Evolutionary conservation across 2,329 filamentous ascomycete genomes (phyloP).

Genomic region (Nothophoma quercina): DNA sequence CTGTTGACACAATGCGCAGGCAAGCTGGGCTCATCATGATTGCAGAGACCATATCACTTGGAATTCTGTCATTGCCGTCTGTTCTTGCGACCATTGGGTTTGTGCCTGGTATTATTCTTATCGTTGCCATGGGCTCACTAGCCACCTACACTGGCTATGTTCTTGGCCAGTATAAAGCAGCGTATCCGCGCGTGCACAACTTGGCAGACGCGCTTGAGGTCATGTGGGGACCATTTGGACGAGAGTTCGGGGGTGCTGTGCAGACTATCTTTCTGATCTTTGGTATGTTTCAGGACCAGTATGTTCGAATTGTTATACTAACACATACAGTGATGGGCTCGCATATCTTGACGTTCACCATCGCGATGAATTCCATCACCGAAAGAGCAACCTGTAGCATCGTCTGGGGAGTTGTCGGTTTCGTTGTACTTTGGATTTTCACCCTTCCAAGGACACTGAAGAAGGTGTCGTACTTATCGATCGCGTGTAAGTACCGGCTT

Average conservation of each 20-base stretch:
- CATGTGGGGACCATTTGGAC: conserved; percentile 65
- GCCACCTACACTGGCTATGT: conserved; percentile 67
- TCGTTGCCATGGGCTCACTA: conserved; percentile 61
- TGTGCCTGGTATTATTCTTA: conserved; percentile 62
- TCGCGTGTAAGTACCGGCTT: too few relatives aligned
- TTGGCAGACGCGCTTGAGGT: conserved; percentile 71
- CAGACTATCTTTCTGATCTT: conserved; percentile 71
- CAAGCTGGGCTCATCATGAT: conserved; percentile 55
- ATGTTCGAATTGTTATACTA: background rate
- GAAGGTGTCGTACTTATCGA: conserved; percentile 68
- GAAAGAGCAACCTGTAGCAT: conserved; percentile 68
- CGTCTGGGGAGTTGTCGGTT: conserved; percentile 67
- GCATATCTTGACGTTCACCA: conserved; percentile 73
- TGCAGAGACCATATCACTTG: conserved; percentile 63
- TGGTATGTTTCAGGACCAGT: conserved; percentile 54
- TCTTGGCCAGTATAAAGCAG: conserved; percentile 64
- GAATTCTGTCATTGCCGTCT: conserved; percentile 62
- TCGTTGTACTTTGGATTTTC: conserved; percentile 66
- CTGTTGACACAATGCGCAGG: background rate
- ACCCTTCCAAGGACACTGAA: conserved; percentile 68
- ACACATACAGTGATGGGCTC: conserved; percentile 54
- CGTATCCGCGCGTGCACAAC: conserved; percentile 57
- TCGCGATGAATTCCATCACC: conserved; percentile 70
- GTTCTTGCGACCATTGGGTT: conserved; percentile 60
- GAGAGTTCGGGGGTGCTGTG: conserved; percentile 68